Conservation (phyloP, 768 basidiomycete species). For the Lactarius hengduanensis region DNA sequence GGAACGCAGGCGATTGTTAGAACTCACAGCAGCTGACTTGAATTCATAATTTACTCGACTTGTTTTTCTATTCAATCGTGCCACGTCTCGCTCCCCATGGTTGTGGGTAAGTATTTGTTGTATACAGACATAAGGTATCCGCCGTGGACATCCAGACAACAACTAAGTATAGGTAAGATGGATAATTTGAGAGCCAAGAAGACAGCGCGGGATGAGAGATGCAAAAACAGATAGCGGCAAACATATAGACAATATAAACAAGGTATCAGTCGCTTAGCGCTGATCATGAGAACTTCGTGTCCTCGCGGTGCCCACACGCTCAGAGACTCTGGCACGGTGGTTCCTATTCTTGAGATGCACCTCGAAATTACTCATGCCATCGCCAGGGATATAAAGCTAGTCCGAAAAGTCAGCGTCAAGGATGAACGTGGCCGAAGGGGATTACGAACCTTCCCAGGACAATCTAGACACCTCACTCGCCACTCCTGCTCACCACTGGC, state of each 20-base stretch:
- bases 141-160: constrained; percentile 27
- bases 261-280: constrained; percentile 18
- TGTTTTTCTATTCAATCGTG: constrained; percentile 17
- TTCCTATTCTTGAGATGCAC: constrained; percentile 87
- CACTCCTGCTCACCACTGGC: constrained; percentile 67
- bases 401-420: constrained; percentile 9
- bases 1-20: constrained; percentile 26
- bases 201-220: constrained; percentile 16
- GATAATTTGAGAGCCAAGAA: constrained; percentile 26
- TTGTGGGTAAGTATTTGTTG: neutral
- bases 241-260: constrained; percentile 29
- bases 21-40: constrained; percentile 13
- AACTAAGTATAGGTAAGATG: constrained; percentile 28
- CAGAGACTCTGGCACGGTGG: constrained; percentile 72
- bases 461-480: constrained; percentile 89
- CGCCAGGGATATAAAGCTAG: constrained; percentile 25
- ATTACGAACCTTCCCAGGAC: constrained; percentile 80
- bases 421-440: neutral
- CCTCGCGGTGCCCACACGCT: constrained; percentile 40
- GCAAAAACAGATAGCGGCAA: constrained; percentile 28
- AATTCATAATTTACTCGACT: constrained; percentile 2
- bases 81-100: neutral
- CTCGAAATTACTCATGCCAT: constrained; percentile 71
- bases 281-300: constrained; percentile 24
- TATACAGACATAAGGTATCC: constrained; percentile 28